Evolutionary conservation across 1,284 basidiomycete genomes (phyloP).

Genomic region (Cryptococcus wingfieldii): DNA sequence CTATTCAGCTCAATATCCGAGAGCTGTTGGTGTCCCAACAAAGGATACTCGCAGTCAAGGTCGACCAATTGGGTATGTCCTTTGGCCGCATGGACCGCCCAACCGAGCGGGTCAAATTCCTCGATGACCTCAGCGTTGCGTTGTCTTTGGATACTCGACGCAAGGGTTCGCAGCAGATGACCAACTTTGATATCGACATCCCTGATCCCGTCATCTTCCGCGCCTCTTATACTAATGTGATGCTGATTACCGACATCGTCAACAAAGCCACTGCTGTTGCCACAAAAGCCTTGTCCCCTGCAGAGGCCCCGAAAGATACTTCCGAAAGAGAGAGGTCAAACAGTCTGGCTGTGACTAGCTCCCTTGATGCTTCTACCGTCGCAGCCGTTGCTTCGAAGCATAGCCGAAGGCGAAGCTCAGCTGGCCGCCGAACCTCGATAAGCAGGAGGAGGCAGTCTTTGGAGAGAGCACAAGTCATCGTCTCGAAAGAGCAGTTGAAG

Average conservation of each 20-base stretch:
- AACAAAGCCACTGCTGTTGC: slow-evolving; percentile 77
- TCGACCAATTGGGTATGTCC: slow-evolving; percentile 89
- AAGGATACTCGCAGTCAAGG: slow-evolving; percentile 76
- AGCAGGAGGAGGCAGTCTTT: slow-evolving; percentile 53
- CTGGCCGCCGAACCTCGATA: slow-evolving; percentile 40
- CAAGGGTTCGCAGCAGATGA: slow-evolving; percentile 69
- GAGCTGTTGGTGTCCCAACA: slow-evolving; percentile 90
- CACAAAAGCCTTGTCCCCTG: slow-evolving; percentile 27
- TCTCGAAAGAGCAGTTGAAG: slow-evolving; percentile 53
- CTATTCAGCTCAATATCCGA: slow-evolving; percentile 78
- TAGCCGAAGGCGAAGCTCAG: slow-evolving; percentile 8
- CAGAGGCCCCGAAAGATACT: slow-evolving; percentile 8
- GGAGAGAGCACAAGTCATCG: slow-evolving; percentile 54
- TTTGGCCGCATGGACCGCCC: slow-evolving; percentile 81
- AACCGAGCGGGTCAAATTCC: slow-evolving; percentile 79
- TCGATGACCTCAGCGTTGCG: slow-evolving; percentile 89
- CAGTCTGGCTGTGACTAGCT: slow-evolving; percentile 5
- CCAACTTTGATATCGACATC: slow-evolving; percentile 76
- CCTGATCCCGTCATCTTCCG: slow-evolving; percentile 81
- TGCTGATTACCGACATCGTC: slow-evolving; percentile 80
- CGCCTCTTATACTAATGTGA: slow-evolving; percentile 88
- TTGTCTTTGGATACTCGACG: slow-evolving; percentile 79
- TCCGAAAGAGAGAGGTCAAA: slow-evolving; percentile 1
- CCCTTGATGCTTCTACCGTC: slow-evolving; percentile 18
- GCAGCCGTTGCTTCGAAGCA: slow-evolving; percentile 11